These are phyloP conservation scores for Dysphania ambrosioides DNA, from an alignment of 148 eudicot genomes.

Conservation along the genomic window DNA sequence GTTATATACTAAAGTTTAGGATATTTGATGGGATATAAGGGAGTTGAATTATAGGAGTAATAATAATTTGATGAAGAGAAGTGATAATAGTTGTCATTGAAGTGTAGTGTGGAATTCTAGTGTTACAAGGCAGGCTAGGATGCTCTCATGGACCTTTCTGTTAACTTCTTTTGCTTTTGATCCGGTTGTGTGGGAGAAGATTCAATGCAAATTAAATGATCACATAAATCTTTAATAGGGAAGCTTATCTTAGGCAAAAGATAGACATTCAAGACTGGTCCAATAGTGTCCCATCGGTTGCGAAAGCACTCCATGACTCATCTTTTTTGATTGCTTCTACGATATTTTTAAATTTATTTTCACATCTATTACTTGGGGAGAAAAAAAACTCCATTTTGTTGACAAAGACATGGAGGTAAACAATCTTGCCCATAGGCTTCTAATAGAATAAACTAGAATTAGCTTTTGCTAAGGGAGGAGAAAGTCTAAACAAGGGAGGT, in stretches of 20 bases:
- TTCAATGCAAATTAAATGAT: conserved; percentile 15
- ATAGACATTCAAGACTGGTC: conserved; percentile 4
- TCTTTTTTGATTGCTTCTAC: not conserved
- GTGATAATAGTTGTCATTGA: conserved; percentile 23
- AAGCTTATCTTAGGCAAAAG: conserved; percentile 17
- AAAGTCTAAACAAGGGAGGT: no score
- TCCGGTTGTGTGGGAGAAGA: conserved; percentile 12
- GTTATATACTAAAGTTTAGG: not conserved
- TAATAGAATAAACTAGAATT: no score
- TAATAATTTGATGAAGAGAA: not conserved
- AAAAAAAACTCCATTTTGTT: no score
- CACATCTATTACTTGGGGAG: no score
- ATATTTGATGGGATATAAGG: not conserved
- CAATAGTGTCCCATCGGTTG: not conserved
- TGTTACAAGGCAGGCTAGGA: conserved; percentile 27
- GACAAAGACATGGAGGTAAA: no score
- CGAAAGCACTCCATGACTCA: conserved; percentile 5
- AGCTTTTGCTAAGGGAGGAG: no score
- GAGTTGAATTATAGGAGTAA: not conserved
- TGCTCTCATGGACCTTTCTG: conserved; percentile 18
- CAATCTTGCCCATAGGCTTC: no score
- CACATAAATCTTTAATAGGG: conserved; percentile 1
- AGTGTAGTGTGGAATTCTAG: conserved; percentile 30
- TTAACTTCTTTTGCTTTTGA: conserved; percentile 9
- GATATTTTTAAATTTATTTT: no score